Evolutionary conservation across 2,329 filamentous ascomycete genomes (phyloP).

Genomic region (Arachnomyces sp.): DNA sequence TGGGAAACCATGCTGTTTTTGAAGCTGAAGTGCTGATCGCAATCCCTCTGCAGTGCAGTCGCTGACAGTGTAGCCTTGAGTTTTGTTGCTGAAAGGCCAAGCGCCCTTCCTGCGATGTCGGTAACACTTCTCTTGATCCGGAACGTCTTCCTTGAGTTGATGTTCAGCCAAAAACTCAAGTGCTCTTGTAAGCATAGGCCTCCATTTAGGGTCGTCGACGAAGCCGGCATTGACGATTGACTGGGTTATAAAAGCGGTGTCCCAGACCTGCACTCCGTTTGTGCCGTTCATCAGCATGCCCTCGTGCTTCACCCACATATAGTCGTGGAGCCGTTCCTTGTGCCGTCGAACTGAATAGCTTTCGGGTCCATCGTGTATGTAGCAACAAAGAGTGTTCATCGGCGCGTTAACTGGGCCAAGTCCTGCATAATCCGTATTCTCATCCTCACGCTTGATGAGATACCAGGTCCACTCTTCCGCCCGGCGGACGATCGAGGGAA

Average conservation of each 20-base stretch:
- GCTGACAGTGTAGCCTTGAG: conserved; percentile 89
- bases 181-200: conserved; percentile 72
- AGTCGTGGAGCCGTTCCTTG: conserved; percentile 73
- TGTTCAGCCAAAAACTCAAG: conserved; percentile 82
- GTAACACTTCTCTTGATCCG: conserved; percentile 71
- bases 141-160: conserved; percentile 77
- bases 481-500: conserved; percentile 54
- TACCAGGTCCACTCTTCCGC: conserved; percentile 77
- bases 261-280: conserved; percentile 97
- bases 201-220: conserved; percentile 66
- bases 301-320: conserved; percentile 82
- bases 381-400: conserved; percentile 84
- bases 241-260: conserved; percentile 85
- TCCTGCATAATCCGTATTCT: conserved; percentile 79
- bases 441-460: conserved; percentile 81
- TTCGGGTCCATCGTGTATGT: conserved; percentile 72
- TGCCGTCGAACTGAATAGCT: conserved; percentile 65
- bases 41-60: conserved; percentile 90
- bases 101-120: conserved; percentile 85
- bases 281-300: conserved; percentile 94
- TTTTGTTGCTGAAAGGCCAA: conserved; percentile 90
- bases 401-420: conserved; percentile 83
- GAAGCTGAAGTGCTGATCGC: conserved; percentile 76
- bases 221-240: conserved; percentile 71
- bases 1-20: conserved; percentile 68